phyloP scores from a whole-genome alignment of 1,284 basidiomycete genomes.

The Ganoderma lingzhi region DNA sequence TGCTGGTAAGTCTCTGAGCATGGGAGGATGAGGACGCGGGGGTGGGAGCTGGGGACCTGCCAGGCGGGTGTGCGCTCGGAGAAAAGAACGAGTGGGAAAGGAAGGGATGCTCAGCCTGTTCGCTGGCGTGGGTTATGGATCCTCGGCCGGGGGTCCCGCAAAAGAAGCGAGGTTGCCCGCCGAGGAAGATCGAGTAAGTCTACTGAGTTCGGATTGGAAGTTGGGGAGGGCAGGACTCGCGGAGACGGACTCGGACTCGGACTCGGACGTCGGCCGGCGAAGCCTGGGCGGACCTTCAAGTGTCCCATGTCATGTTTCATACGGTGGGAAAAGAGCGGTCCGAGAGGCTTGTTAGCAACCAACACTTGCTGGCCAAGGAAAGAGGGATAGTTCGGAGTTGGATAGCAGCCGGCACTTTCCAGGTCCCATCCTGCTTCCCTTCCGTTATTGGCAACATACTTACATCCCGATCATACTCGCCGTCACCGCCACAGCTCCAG shows the following conservation, averaged over 20 bases:
- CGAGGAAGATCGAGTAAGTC: constrained; percentile 6
- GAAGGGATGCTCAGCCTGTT: constrained; percentile 28
- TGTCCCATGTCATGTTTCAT: background rate
- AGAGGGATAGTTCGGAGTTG: background rate
- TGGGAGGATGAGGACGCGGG: constrained; percentile 12
- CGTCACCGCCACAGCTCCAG: constrained; percentile 30
- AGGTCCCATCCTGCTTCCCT: constrained; percentile 5
- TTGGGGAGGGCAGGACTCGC: constrained; percentile 11
- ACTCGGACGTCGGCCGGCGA: constrained; percentile 7
- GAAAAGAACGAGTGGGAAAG: constrained; percentile 25
- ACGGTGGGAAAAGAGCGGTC: background rate
- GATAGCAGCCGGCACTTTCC: background rate
- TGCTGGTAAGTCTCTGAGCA: constrained; percentile 26
- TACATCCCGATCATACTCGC: background rate
- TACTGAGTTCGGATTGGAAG: background rate
- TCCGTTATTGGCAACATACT: background rate
- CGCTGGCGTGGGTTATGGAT: constrained; percentile 9
- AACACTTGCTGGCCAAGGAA: constrained; percentile 1
- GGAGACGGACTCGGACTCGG: background rate
- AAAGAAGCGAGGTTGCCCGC: constrained; percentile 13
- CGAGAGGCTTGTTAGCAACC: constrained; percentile 1
- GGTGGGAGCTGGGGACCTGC: background rate
- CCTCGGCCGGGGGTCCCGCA: constrained; percentile 17
- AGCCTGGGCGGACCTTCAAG: constrained; percentile 9
- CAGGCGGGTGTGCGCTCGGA: background rate